Evolutionary conservation across 2,329 filamentous ascomycete species (phyloP), one percentile per base, ranked within the genome.

Genomic region (Westerdykella ornata): DNA sequence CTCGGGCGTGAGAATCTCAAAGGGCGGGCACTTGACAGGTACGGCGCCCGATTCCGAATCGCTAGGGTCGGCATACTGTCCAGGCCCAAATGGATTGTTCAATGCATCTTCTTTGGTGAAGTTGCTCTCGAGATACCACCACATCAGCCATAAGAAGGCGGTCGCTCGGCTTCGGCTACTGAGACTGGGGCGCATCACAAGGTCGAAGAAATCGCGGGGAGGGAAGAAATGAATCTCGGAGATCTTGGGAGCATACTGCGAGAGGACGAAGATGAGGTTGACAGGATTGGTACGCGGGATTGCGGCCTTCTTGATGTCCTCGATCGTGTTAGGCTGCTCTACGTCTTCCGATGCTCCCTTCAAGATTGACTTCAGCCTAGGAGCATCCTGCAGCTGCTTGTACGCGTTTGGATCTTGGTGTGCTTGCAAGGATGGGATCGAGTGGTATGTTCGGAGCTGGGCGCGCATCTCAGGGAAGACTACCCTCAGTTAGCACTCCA

Each of bases 391-490:
- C 5, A 98, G 75, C 59, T 97, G 92, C 62, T 98, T 98, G 74
- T 98, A 97, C 40, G 90, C 88, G 54, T 92, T 90, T 9, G 88
- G 84, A 57, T 97, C 92, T 68, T 96, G 88, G 52, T 89, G 85
- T 35, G 90, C 90, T 69, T 98, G 92, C 5, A 98, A 75, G 1
- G 88, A 96, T 12, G 92, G 92, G 52, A 98, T 98, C 11, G 92
- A 90, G 64, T 98, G 92, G 70, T 98, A 98, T 28, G 92, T 98
- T 63, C 92, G 84, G 22, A 98, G 75, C 62, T 98, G 92, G 20
- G 92, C 92, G 68, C 92, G 85, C 92, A 98, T 98, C 67, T 98
- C 92, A 16, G 92, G 92, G 64, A 98, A 98, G 74, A 98, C 92
- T 94, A 63, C 39, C 45, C 14, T 31, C 38, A 43, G 51, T 61